Evolutionary conservation across 441 rosid species (phyloP), one percentile per base, ranked within the genome.

Genomic region (Corymbia calophylla): DNA sequence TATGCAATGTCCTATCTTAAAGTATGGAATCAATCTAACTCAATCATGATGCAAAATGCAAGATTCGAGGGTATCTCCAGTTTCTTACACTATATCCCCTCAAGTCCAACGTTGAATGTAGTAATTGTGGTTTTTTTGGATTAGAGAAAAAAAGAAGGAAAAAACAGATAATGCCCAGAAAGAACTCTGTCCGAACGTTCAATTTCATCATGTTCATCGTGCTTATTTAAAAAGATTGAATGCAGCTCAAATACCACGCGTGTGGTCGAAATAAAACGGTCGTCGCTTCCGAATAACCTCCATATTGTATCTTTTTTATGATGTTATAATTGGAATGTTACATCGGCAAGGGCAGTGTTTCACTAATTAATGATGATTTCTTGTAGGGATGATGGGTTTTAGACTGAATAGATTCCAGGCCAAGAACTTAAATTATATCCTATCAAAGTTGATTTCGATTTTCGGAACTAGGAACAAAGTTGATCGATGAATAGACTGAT

Each of bases 371-470:
- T 18, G n/a, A 64, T 64, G 14, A 4, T 3, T 62, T n/a, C 70
- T 18, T 29, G 4, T 29, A 29, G 18, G 18, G 70, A 39, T 2
- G 16, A 27, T 27, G 66, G n/a, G 13, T 11, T 64, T 4, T 29
- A 29, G 2, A 64, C n/a, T 64, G 70, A 64, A 13, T 3, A 5
- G 9, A 64, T 64, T 55, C 58, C 5, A 55, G 23, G 58, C 10
- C 25, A 53, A 16, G 17, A 27, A 29, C 31, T 19, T 64, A 4
- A n/a, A 64, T 14, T n/a, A 14, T n/a, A 31, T n/a, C 17, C 17
- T 0, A 32, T 16, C 9, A 13, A 62, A 62, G 2, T 29, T 1
- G 14, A 0, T 62, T 62, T 29, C 3, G 1, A 2, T 10, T 35
- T 32, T 35, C 9, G 48, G 15, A 35, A 19, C 4, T 21, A 9